A percentile compares a stretch with the other conserved stretches of the same genome.
Evolutionary conservation across 1,139 yeast species (phyloP).

Genomic region (Suhomyces bokatorum): DNA sequence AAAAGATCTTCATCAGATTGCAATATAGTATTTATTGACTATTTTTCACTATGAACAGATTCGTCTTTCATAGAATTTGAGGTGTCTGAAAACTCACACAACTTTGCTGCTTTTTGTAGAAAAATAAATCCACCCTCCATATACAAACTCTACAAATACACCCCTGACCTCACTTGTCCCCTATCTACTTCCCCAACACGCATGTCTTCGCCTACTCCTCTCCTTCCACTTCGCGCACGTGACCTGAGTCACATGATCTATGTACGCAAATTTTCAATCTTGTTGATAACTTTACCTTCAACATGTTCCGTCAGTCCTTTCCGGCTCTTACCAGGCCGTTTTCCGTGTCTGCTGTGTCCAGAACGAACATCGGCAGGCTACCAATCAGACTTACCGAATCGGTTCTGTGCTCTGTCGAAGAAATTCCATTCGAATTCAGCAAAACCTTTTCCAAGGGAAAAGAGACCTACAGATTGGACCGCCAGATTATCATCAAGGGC

Average conservation of each 20-base stretch:
- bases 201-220: too few species aligned
- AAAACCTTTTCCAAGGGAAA: constrained; percentile 72
- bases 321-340: constrained; percentile 19
- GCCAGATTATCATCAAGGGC: constrained; percentile 68
- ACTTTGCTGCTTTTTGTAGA: too few species aligned
- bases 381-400: constrained; percentile 37
- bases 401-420: constrained; percentile 36
- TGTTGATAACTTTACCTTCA: neutral
- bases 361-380: constrained; percentile 46
- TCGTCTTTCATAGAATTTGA: too few species aligned
- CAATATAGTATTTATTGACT: too few species aligned
- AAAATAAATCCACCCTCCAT: too few species aligned
- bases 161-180: too few species aligned
- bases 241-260: neutral
- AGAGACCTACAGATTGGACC: constrained; percentile 56
- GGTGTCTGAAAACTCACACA: too few species aligned
- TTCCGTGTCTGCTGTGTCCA: constrained; percentile 26
- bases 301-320: constrained; percentile 8
- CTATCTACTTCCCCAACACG: too few species aligned
- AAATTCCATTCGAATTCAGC: constrained; percentile 45
- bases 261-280: constrained; percentile 5
- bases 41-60: too few species aligned
- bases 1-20: too few species aligned
- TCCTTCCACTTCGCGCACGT: neutral
- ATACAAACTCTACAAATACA: too few species aligned